Evolutionary conservation across 768 basidiomycete species (phyloP).

Genomic region (Macrolepiota fuliginosa): DNA sequence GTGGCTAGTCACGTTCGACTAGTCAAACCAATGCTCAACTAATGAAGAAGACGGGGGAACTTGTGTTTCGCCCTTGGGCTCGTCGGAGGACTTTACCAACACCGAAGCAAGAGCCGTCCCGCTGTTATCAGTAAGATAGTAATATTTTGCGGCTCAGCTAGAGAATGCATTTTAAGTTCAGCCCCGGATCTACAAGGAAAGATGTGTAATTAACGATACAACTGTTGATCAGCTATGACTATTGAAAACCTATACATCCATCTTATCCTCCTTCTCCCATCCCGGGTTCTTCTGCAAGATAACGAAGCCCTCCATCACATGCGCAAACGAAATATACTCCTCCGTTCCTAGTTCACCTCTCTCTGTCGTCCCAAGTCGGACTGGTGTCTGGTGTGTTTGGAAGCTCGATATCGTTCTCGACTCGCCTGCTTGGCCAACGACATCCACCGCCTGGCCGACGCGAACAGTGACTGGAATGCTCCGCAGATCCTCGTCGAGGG

Average conservation of each 20-base stretch:
- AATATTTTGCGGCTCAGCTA: too few species aligned
- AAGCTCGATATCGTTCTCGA: slow-evolving; percentile 95
- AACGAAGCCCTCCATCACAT: slow-evolving; percentile 91
- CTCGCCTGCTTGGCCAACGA: slow-evolving; percentile 97
- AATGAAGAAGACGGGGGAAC: too few species aligned
- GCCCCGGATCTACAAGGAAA: too few species aligned
- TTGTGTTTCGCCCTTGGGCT: too few species aligned
- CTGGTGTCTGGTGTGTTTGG: slow-evolving; percentile 97
- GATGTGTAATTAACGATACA: too few species aligned
- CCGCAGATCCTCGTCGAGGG: slow-evolving; percentile 89
- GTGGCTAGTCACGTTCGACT: too few species aligned
- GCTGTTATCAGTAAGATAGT: too few species aligned
- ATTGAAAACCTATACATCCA: slow-evolving; percentile 43
- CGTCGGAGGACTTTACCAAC: too few species aligned
- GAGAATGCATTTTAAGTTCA: too few species aligned
- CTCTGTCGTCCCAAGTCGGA: slow-evolving; percentile 91
- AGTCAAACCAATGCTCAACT: too few species aligned
- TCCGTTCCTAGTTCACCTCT: slow-evolving; percentile 96
- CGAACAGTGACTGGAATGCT: slow-evolving; percentile 88
- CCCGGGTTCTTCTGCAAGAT: slow-evolving; percentile 91
- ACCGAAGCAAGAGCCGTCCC: too few species aligned
- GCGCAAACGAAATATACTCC: slow-evolving; percentile 89
- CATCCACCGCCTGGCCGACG: slow-evolving; percentile 96
- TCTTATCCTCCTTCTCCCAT: slow-evolving; percentile 83
- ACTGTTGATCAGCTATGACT: background rate